Conservation (phyloP, 1,284 basidiomycete genomes). For the Papiliotrema terrestris region DNA sequence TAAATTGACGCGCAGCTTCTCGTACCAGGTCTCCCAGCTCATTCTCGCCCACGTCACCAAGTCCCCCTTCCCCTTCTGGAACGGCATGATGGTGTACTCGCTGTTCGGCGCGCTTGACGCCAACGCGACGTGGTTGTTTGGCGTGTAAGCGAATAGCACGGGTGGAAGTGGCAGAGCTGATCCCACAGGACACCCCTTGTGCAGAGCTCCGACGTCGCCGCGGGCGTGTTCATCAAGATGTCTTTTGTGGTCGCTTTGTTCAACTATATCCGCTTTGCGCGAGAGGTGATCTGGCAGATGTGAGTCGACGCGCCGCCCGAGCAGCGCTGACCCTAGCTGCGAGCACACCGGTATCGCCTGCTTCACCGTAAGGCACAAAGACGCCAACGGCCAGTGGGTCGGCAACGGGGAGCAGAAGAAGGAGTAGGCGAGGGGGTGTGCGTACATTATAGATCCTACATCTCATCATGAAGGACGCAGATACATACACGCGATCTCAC, state of each 20-base stretch:
- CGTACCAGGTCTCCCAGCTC: slow-evolving; percentile 74
- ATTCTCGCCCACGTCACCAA: slow-evolving; percentile 91
- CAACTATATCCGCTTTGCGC: slow-evolving; percentile 74
- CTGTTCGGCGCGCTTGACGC: slow-evolving; percentile 76
- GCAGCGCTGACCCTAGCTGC: slow-evolving; percentile 51
- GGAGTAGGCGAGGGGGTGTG: slow-evolving; percentile 1
- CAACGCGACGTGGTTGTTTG: slow-evolving; percentile 65
- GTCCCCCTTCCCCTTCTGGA: slow-evolving; percentile 79
- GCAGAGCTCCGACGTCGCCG: slow-evolving; percentile 53
- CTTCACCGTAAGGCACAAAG: slow-evolving; percentile 81
- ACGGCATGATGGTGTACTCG: slow-evolving; percentile 81
- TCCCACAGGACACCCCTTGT: slow-evolving; percentile 33
- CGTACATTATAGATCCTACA: too few species aligned
- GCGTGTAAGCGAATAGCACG: slow-evolving; percentile 55
- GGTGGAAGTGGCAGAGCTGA: neutral
- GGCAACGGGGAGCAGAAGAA: slow-evolving; percentile 46
- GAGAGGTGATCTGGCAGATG: slow-evolving; percentile 77
- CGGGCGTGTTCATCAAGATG: slow-evolving; percentile 60
- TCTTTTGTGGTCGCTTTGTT: slow-evolving; percentile 60
- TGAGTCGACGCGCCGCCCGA: slow-evolving; percentile 16
- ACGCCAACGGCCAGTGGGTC: slow-evolving; percentile 66
- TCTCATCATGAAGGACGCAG: too few species aligned
- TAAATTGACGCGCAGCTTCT: slow-evolving; percentile 35
- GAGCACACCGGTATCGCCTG: slow-evolving; percentile 84
- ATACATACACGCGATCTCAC: neutral